Evolutionary conservation across 495 filamentous ascomycete genomes (phyloP).

Genomic region (Thermothielavioides terrestris): DNA sequence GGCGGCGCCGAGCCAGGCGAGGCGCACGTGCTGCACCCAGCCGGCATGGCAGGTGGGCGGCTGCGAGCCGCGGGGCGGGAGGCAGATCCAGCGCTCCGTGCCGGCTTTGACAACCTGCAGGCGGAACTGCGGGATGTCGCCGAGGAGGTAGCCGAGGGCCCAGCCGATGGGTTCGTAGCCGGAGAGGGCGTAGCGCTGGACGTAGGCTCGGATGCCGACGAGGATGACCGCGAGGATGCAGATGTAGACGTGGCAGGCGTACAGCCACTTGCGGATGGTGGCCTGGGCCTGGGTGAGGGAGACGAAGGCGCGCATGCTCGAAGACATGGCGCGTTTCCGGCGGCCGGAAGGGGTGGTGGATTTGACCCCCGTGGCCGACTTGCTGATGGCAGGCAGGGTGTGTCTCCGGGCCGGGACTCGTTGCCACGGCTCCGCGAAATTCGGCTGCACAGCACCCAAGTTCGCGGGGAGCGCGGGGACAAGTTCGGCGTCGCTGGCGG

Average conservation of each 20-base stretch:
- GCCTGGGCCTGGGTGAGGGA: conserved; percentile 75
- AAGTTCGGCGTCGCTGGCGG: conserved; percentile 10
- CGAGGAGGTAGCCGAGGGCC: conserved; percentile 84
- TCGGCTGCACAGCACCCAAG: conserved; percentile 11
- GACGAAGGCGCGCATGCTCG: conserved; percentile 61
- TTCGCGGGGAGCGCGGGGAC: not conserved
- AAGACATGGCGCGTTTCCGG: conserved; percentile 57
- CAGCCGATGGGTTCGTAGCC: conserved; percentile 80
- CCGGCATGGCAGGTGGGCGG: conserved; percentile 38
- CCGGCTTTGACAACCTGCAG: conserved; percentile 56
- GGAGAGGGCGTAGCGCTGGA: conserved; percentile 55
- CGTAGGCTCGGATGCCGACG: conserved; percentile 60
- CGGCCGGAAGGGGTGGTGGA: conserved; percentile 56
- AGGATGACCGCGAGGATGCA: conserved; percentile 56
- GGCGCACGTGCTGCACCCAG: conserved; percentile 51
- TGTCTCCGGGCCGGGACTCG: conserved; percentile 38
- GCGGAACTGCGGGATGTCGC: conserved; percentile 61
- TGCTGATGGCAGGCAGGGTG: conserved; percentile 38
- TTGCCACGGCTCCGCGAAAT: conserved; percentile 7
- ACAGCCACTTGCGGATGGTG: conserved; percentile 66
- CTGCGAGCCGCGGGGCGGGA: conserved; percentile 48
- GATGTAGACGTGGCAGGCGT: conserved; percentile 68
- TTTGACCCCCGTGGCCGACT: conserved; percentile 21
- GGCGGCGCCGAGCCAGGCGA: conserved; percentile 56
- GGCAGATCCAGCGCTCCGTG: conserved; percentile 65